phyloP scores from a whole-genome alignment of 2,329 filamentous ascomycete genomes.

The Apiospora pterosperma region DNA sequence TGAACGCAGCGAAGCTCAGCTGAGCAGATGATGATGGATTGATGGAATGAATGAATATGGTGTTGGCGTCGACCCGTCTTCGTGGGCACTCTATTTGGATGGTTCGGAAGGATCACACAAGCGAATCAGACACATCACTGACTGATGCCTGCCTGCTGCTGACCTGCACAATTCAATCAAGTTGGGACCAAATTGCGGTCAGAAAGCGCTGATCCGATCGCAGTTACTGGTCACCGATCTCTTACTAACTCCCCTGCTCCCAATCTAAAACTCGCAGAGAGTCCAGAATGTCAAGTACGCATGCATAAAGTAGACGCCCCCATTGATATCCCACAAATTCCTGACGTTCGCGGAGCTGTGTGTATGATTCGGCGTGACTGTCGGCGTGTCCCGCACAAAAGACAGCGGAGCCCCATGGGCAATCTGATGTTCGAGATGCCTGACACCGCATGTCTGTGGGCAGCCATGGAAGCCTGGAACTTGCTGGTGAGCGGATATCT shows the following conservation, averaged over 20 bases:
- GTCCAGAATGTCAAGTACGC: neutral
- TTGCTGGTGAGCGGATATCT: neutral
- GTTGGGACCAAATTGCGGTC: neutral
- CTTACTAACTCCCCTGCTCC: neutral
- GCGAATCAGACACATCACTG: neutral
- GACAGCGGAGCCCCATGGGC: neutral
- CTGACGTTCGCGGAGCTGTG: neutral
- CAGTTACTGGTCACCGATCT: neutral
- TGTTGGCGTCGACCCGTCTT: neutral
- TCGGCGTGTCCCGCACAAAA: neutral
- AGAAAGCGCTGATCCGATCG: neutral
- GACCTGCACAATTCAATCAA: neutral
- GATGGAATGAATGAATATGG: neutral
- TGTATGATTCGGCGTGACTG: conserved; percentile 3
- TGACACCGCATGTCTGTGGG: neutral
- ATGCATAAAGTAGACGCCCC: neutral
- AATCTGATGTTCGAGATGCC: neutral
- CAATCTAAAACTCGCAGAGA: neutral
- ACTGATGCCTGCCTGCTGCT: neutral
- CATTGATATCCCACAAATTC: neutral
- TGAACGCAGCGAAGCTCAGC: neutral
- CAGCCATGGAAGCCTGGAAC: neutral
- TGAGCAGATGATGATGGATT: neutral
- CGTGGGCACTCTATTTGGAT: neutral
- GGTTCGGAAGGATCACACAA: neutral